Conservation (phyloP, 208 protist genomes). For the Trypanosoma melophagium region DNA sequence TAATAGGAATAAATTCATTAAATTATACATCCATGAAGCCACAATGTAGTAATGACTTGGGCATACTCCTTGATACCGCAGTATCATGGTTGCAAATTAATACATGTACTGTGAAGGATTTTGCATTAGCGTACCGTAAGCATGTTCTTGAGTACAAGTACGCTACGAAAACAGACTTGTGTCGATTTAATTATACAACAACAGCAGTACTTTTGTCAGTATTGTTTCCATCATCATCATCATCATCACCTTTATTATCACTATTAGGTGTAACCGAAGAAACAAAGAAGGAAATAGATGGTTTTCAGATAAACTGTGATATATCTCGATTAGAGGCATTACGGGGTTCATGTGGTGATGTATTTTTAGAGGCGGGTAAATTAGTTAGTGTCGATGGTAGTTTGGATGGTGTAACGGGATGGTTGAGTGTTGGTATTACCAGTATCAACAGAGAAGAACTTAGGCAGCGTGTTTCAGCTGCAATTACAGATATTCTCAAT, state of each 20-base stretch:
- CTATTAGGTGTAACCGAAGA: too few species aligned
- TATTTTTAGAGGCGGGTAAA: conserved; percentile 8
- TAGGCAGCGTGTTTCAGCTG: background rate
- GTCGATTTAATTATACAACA: background rate
- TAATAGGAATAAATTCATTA: too few species aligned
- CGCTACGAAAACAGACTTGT: background rate
- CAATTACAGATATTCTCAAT: background rate
- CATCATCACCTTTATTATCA: too few species aligned
- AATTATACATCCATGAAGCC: background rate
- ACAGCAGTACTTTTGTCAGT: conserved; percentile 6
- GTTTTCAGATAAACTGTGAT: background rate
- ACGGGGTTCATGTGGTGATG: background rate
- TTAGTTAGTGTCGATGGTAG: conserved; percentile 17
- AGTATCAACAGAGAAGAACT: conserved; percentile 18
- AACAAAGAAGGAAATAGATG: background rate
- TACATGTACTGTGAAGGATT: conserved; percentile 1
- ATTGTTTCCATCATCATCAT: background rate
- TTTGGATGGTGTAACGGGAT: conserved; percentile 20
- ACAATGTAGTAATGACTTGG: conserved; percentile 9
- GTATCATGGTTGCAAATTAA: conserved; percentile 17
- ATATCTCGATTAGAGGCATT: conserved; percentile 1
- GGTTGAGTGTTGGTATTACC: conserved; percentile 15
- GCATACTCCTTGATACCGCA: conserved; percentile 17
- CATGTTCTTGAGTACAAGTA: conserved; percentile 18
- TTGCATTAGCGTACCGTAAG: conserved; percentile 21